A percentile compares a stretch with the other conserved stretches of the same genome.
Conservation (phyloP, 345 rosid genomes). For the Gossypium rotundifolium region DNA sequence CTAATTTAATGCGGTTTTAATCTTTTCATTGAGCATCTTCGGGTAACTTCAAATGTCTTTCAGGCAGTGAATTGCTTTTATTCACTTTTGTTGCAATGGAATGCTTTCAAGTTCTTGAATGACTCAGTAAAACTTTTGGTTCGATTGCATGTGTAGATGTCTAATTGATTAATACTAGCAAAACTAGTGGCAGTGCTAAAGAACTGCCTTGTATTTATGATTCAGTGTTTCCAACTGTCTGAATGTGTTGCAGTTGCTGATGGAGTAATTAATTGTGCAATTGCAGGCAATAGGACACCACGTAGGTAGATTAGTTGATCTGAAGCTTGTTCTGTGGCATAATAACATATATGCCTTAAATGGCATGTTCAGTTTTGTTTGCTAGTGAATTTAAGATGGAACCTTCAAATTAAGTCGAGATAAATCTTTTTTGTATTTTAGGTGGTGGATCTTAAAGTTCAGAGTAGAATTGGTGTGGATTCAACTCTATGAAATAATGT, state of each 20-base stretch:
- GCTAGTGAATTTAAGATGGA: not conserved
- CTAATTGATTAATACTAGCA: not conserved
- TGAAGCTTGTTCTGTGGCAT: not conserved
- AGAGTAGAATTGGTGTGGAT: not conserved
- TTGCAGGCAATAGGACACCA: not conserved
- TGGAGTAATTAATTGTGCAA: not conserved
- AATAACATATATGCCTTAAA: not conserved
- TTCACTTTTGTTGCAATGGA: not conserved
- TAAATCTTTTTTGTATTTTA: not conserved
- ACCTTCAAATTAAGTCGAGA: not conserved
- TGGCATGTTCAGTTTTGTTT: not conserved
- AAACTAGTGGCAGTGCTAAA: not conserved
- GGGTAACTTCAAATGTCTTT: not conserved
- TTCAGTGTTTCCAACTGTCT: not conserved
- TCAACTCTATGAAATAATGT: not conserved
- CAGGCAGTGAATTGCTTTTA: not conserved
- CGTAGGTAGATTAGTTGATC: not conserved
- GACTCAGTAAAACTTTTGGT: not conserved
- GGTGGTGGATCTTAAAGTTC: not conserved
- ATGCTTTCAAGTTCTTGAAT: not conserved
- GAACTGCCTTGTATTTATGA: not conserved
- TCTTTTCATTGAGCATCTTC: not conserved
- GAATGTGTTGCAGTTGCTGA: too few relatives aligned
- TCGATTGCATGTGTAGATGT: not conserved
- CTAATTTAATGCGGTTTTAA: not conserved